Conservation (phyloP, 768 basidiomycete species). For the Dioszegia aurantiaca region DNA sequence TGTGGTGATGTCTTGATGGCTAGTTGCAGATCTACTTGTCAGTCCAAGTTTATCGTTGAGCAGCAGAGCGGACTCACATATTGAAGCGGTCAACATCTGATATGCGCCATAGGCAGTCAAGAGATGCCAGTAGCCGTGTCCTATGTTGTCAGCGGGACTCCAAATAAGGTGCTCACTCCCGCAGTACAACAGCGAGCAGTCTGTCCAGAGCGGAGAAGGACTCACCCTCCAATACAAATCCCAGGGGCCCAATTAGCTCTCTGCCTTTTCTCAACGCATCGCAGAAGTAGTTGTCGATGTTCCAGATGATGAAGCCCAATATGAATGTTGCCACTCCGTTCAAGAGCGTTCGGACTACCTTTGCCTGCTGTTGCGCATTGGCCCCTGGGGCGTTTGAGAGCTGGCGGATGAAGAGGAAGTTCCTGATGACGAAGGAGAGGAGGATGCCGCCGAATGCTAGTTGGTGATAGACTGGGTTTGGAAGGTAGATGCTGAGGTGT, state of each 20-base stretch:
- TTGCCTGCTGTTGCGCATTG: constrained; percentile 50
- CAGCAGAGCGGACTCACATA: constrained; percentile 29
- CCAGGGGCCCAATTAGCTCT: constrained; percentile 24
- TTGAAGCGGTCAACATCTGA: constrained; percentile 38
- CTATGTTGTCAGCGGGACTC: constrained; percentile 7
- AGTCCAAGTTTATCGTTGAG: no score
- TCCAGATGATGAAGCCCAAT: constrained; percentile 72
- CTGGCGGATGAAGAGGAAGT: constrained; percentile 58
- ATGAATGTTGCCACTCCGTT: constrained; percentile 62
- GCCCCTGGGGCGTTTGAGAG: constrained; percentile 40
- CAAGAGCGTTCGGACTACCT: constrained; percentile 53
- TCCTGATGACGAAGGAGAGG: constrained; percentile 57
- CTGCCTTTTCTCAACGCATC: constrained; percentile 38
- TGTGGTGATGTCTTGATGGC: constrained; percentile 30
- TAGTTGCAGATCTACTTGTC: constrained; percentile 31
- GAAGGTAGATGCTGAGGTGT: constrained; percentile 60
- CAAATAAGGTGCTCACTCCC: no score
- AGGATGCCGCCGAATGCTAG: constrained; percentile 66
- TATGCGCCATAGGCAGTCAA: constrained; percentile 43
- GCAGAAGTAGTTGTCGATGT: constrained; percentile 76
- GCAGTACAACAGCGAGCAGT: no score
- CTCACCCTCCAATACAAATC: constrained; percentile 43
- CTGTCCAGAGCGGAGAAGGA: no score
- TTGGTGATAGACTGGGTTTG: constrained; percentile 79
- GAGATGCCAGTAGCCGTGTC: constrained; percentile 48